phyloP scores from a whole-genome alignment of 257 asterid genomes.

The Solanum ahanhuiri region DNA sequence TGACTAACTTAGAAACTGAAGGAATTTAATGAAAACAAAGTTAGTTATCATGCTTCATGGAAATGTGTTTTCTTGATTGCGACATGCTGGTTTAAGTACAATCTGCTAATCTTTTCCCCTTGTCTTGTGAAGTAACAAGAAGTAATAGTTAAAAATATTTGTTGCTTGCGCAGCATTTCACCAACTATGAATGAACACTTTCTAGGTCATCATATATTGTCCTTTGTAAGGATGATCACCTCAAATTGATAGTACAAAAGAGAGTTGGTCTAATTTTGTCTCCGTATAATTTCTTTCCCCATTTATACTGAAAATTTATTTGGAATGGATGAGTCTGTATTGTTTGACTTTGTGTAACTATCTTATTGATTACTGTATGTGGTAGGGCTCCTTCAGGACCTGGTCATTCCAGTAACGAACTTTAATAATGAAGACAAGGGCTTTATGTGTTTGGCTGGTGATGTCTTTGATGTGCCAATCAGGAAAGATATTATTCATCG shows the following conservation, averaged over 20 bases:
- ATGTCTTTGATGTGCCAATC: conserved; percentile 83
- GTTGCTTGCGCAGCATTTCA: neutral
- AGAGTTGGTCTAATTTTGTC: neutral
- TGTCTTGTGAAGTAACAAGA: neutral
- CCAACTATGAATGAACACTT: neutral
- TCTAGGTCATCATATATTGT: neutral
- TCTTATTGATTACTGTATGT: conserved; percentile 12
- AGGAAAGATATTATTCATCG: conserved; percentile 91
- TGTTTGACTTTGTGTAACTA: neutral
- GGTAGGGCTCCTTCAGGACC: conserved; percentile 67
- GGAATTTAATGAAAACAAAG: neutral
- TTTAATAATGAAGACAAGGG: conserved; percentile 78
- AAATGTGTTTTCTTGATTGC: neutral
- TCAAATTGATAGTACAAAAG: neutral
- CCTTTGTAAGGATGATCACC: neutral
- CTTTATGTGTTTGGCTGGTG: conserved; percentile 79
- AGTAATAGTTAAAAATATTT: neutral
- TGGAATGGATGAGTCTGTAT: neutral
- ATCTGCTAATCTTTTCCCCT: neutral
- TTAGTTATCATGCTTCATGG: neutral
- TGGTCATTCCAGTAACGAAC: conserved; percentile 72
- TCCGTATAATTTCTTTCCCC: neutral
- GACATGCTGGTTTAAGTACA: neutral
- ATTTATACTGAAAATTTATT: neutral
- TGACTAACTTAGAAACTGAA: neutral